Base-by-base conservation (phyloP, 2,329 filamentous ascomycete species). In the Colletotrichum costaricense region DNA sequence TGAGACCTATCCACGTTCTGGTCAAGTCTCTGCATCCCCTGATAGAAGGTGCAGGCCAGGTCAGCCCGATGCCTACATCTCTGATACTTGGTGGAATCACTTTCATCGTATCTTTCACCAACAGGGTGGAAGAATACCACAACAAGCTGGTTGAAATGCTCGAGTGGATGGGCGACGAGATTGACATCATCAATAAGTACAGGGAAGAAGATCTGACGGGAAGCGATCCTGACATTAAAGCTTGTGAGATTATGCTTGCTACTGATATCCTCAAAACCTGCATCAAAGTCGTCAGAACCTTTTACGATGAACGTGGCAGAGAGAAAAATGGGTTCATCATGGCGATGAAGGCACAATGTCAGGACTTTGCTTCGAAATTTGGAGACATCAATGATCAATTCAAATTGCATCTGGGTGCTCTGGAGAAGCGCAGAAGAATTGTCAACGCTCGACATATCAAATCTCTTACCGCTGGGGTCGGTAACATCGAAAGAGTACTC, bases 211-310 rank as follows among this genome's bases (percentile, higher is more conserved):
- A 11, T 14, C 26, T 58, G 2, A 57, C 64, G 5, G n/a, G 22
- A 1, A 14, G 7, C 9, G 60, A 70, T 22, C 5, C 54, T 9
- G 35, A 35, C 2, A 28, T 70, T 2, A 52, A 24, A 28, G 22
- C 60, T 19, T 65, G 35, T 26, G 60, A 70, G 38, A 33, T 59
- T 28, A 38, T 54, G 1, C 8, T 70, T 7, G 60, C 67, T 2
- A 42, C 67, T 3, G 60, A 65, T 7, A 65, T 70, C 3, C 26
- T 70, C 24, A 19, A 38, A 14, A 64, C 64, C 3, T 70, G 67
- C 28, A 9, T 28, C 5, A 7, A n/a, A 12, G 67, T 59, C 35
- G 28, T 49, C 6, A 42, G 52, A 2, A 7, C 64, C 11, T 70
- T 58, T 28, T 70, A 64, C 16, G 35, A 63, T 9, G 38, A 57